Base-by-base conservation (phyloP, 2,329 filamentous ascomycete species). In the Nothophaeocryptopus gaeumannii region DNA sequence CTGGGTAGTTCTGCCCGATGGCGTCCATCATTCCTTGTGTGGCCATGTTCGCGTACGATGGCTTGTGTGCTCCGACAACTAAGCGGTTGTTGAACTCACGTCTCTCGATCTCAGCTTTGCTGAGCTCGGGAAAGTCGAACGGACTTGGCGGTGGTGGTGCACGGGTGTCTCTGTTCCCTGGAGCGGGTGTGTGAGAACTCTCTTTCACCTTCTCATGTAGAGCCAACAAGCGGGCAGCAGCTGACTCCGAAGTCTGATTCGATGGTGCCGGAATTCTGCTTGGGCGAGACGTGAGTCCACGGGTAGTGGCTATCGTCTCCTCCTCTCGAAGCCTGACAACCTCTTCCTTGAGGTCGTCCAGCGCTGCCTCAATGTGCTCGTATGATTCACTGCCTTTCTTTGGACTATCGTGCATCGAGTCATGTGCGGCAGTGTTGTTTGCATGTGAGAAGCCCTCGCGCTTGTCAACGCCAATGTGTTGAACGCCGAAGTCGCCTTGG, bases 341-440 rank as follows among this genome's bases (percentile, higher is more conserved):
- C 14, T 60, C 51, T 10, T 47, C 44, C 31, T 59, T 61, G 48
- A 62, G 42, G 11, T 35, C 33, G 35, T 61, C 57, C 32, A 63
- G 50, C 31, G 60, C 59, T 10, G 55, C 53, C 33, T 60, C 54
- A 39, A 63, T 53, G 20, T 15, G 39, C 31, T 26, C 20, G 20
- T 26, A 26, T 26, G 20, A 26, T 26, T 26, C 20, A 26, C 20
- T 26, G 20, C 20, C 3, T 26, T 26, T 26, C 20, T 26, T 26
- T 3, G 20, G 7, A 7, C 20, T 26, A 26, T 26, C 20, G 20
- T 26, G 20, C 20, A 26, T 26, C 20, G 20, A 26, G 20, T 26
- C 20, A 26, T 26, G 20, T 26, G 20, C 7, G 4, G 20, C 20
- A 26, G 20, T 26, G 20, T 7, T 26, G 20, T 26, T 26, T 26